phyloP scores from a whole-genome alignment of 2,329 filamentous ascomycete genomes.

The Hymenoscyphus infarciens region DNA sequence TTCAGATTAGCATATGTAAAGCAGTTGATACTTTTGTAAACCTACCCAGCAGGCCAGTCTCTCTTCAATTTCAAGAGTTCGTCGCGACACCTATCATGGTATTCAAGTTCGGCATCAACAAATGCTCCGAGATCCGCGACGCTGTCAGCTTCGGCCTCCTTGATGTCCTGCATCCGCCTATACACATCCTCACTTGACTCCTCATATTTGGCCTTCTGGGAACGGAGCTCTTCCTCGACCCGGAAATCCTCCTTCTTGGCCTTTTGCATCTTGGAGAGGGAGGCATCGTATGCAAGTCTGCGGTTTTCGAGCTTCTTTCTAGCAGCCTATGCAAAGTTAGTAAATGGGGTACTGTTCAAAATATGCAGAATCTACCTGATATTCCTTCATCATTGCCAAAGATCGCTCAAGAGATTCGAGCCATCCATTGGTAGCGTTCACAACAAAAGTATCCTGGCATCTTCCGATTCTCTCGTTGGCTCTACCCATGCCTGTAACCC shows the following conservation, averaged over 20 bases:
- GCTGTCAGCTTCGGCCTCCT: slow-evolving; percentile 82
- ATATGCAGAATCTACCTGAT: slow-evolving; percentile 61
- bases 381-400: slow-evolving; percentile 94
- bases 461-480: slow-evolving; percentile 85
- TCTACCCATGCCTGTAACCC: slow-evolving; percentile 63
- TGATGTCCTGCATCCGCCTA: slow-evolving; percentile 93
- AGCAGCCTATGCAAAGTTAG: slow-evolving; percentile 50
- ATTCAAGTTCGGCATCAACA: slow-evolving; percentile 83
- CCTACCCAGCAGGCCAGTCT: slow-evolving; percentile 64
- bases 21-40: slow-evolving; percentile 8
- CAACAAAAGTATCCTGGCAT: slow-evolving; percentile 78
- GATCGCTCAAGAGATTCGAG: slow-evolving; percentile 88
- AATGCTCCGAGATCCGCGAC: slow-evolving; percentile 76
- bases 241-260: slow-evolving; percentile 91
- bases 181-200: slow-evolving; percentile 90
- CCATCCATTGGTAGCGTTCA: slow-evolving; percentile 77
- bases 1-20: slow-evolving; percentile 13
- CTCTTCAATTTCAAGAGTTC: slow-evolving; percentile 68
- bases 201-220: slow-evolving; percentile 93
- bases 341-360: slow-evolving; percentile 13
- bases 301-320: slow-evolving; percentile 93
- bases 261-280: slow-evolving; percentile 86
- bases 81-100: slow-evolving; percentile 86
- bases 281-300: slow-evolving; percentile 86
- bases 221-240: slow-evolving; percentile 85